Base-by-base conservation (phyloP, 352 stramenopile species). In the Pythium apleroticum region DNA sequence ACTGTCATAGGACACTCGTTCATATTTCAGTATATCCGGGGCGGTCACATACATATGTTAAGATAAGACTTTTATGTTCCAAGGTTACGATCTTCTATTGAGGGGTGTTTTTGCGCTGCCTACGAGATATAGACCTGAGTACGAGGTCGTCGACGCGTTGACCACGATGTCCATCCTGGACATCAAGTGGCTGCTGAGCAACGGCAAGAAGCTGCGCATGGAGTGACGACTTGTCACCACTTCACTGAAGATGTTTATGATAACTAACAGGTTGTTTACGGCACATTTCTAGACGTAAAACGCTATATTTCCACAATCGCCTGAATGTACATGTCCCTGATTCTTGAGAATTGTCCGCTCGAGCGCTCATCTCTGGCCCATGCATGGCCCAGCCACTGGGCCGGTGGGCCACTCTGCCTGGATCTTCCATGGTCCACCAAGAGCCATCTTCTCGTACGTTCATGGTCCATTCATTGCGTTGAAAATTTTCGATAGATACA, bases 171-270 rank as follows among this genome's bases (percentile, higher is more conserved):
- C 53, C 24, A 84, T 86, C 39, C 22, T 83, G n/a, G 75, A 84
- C 55, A 81, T 86, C 56, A 86, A 86, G 33, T 66, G 69, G 45
- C 68, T 86, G 50, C 64, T 86, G 10, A 66, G 68, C 41, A 73
- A 77, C 48, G 24, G 27, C 11, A 54, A 54, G 48, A 54, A 54
- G 48, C 25, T 54, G 12, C 48, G 48, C 22, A 54, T 31, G 24
- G 48, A 54, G 14, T 54, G 9, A 35, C 6, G 15, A 54, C 10
- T n/a, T n/a, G n/a, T n/a, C 11, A 3, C 35, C 35, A 41, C 35
- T 41, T 19, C 35, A 19, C 15, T 19, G 19, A 19, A 41, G 11
- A 1, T 1, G 12, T 19, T 41, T 41, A 41, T 17, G 35, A 19
- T 19, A 41, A 41, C 19, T 41, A 17, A 41, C 35, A 19, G 10